A percentile compares a stretch with the other conserved stretches of the same genome.
These are phyloP conservation scores for Ascochyta fabae DNA, from an alignment of 2,329 filamentous ascomycete species.

Conservation along the genomic window DNA sequence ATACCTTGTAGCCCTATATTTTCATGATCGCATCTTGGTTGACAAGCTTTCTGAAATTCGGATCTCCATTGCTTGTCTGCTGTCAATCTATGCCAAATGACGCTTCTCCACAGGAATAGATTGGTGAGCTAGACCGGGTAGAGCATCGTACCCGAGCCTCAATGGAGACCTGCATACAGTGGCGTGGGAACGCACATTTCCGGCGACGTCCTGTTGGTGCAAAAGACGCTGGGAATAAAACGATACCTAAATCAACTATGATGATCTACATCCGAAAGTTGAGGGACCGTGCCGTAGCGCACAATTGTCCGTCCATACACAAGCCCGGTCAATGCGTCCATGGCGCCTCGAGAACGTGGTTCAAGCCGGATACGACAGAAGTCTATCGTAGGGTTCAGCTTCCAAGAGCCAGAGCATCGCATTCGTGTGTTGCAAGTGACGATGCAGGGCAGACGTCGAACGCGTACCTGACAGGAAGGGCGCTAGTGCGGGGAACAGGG, in stretches of 20 bases:
- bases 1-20: neutral
- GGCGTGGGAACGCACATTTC: neutral
- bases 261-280: slow-evolving; percentile 10
- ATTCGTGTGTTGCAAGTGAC: neutral
- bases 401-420: neutral
- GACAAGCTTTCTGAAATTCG: neutral
- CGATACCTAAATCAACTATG: neutral
- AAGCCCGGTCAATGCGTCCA: neutral
- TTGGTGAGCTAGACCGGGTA: neutral
- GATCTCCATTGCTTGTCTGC: slow-evolving; percentile 5
- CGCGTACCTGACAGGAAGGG: slow-evolving; percentile 5
- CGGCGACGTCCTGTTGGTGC: slow-evolving; percentile 1
- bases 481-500: neutral
- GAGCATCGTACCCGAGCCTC: slow-evolving; percentile 6
- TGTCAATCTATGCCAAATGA: neutral
- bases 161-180: slow-evolving; percentile 9
- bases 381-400: neutral
- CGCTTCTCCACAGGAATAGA: neutral
- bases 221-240: neutral
- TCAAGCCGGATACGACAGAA: neutral
- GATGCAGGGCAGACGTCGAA: neutral
- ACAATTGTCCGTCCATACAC: slow-evolving; percentile 1
- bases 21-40: slow-evolving; percentile 2
- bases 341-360: neutral
- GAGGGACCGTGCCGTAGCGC: slow-evolving; percentile 7